Evolutionary conservation across 164 flowering plant genomes (phyloP), one percentile per base, ranked within the genome.

Genomic region (Cinnamomum micranthum): DNA sequence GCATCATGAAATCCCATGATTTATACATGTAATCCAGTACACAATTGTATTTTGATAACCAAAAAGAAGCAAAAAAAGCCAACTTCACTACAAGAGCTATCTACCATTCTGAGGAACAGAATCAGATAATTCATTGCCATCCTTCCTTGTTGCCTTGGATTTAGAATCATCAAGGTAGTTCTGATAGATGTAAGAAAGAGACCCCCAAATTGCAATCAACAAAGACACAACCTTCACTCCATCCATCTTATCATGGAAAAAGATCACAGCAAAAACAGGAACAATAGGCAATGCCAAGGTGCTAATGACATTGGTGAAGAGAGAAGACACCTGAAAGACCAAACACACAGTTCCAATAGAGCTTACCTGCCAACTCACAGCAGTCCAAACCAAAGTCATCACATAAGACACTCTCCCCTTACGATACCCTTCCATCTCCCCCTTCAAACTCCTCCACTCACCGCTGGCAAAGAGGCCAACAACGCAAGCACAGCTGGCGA

Each of bases 401-500:
- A 73, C 65, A 62, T 76, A 76, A 25, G 60, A 69, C 23, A 68
- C 58, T 58, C 68, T 73, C 6, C 82, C 79, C 5, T 69, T 25
- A 2, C 35, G 71, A 13, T 35, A 76, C 6, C 31, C 78, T 41
- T 24, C 33, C 6, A 75, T 74, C 65, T 79, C 78, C 72, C 76
- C 73, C 22, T 27, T 58, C 65, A 78, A 47, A 14, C 47, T 27
- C 13, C 62, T 75, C 81, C 83, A 81, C 62, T 81, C 83, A 19
- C 81, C 79, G 67, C 81, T 78, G 17, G 73, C 79, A 66, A 78
- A 78, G n/a, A 81, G 77, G 15, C 81, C 83, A 13, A 78, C 75
- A 5, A 78, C 52, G 33, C 78, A 75, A 23, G 65, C 76, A 69
- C 75, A 72, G 1, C 80, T 75, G 2, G 81, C 74, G 10, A 81